Conservation (phyloP, 441 rosid genomes). For the Adansonia grandidieri region DNA sequence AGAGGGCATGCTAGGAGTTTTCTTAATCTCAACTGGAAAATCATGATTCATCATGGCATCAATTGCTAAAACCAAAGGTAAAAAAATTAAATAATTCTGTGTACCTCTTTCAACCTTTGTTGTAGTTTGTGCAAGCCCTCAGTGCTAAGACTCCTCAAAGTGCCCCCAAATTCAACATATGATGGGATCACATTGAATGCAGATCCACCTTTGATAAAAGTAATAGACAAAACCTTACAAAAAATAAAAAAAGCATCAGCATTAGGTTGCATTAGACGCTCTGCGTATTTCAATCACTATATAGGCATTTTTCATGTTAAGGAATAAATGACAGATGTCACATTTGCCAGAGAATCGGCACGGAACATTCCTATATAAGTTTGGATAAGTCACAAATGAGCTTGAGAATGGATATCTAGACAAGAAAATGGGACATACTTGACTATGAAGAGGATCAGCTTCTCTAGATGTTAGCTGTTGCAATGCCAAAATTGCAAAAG, state of each 20-base stretch:
- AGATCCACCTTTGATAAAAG: constrained; percentile 61
- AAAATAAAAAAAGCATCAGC: constrained; percentile 18
- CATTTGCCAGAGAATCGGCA: background rate
- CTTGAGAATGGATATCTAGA: background rate
- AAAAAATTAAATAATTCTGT: background rate
- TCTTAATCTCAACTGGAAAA: background rate
- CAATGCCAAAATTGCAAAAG: constrained; percentile 70
- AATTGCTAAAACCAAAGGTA: background rate
- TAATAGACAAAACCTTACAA: constrained; percentile 76
- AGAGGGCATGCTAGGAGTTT: constrained; percentile 3
- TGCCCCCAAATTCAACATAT: constrained; percentile 77
- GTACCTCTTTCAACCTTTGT: constrained; percentile 70
- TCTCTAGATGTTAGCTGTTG: constrained; percentile 81
- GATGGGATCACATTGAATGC: constrained; percentile 58
- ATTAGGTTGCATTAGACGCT: constrained; percentile 17
- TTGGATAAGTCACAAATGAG: background rate
- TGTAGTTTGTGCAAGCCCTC: constrained; percentile 64
- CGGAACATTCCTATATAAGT: constrained; percentile 14
- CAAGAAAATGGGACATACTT: constrained; percentile 34
- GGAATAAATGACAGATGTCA: background rate
- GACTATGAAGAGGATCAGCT: constrained; percentile 70
- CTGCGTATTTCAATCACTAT: background rate
- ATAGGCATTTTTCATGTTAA: constrained; percentile 12
- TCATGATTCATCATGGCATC: background rate
- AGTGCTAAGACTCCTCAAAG: constrained; percentile 82